Conservation (phyloP, 2,329 filamentous ascomycete species). For the Myriosclerotinia duriaeana region DNA sequence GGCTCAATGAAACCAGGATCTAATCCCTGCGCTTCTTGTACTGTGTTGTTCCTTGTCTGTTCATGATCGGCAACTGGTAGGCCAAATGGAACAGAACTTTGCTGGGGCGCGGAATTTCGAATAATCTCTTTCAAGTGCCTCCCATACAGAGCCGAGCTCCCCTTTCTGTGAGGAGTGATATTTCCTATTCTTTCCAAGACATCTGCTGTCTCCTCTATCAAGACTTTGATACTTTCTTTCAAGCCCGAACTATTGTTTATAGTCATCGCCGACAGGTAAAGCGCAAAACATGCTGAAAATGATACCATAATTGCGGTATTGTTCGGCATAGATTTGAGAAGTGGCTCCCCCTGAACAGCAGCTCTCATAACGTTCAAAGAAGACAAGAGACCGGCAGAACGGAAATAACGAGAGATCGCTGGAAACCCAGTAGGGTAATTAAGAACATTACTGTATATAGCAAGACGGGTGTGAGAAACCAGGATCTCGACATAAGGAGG, state of each 20-base stretch:
- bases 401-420: slow-evolving; percentile 71
- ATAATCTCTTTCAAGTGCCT: slow-evolving; percentile 51
- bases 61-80: background rate
- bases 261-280: slow-evolving; percentile 62
- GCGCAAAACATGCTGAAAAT: slow-evolving; percentile 69
- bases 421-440: slow-evolving; percentile 70
- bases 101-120: slow-evolving; percentile 24
- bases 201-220: slow-evolving; percentile 67
- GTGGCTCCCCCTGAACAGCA: slow-evolving; percentile 68
- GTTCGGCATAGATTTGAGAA: slow-evolving; percentile 74
- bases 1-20: slow-evolving; percentile 43
- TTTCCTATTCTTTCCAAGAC: slow-evolving; percentile 69
- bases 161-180: slow-evolving; percentile 64
- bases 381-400: slow-evolving; percentile 67
- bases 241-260: slow-evolving; percentile 55
- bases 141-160: slow-evolving; percentile 61
- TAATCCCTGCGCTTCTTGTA: background rate
- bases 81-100: slow-evolving; percentile 23
- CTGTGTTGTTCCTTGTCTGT: background rate
- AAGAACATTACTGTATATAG: slow-evolving; percentile 72
- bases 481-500: slow-evolving; percentile 75
- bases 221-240: slow-evolving; percentile 60
- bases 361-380: slow-evolving; percentile 73
- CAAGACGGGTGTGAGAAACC: slow-evolving; percentile 69
- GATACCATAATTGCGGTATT: slow-evolving; percentile 79